Evolutionary conservation across 192 early-diverging fungal genomes (phyloP).

Genomic region (Diversispora eburnea): DNA sequence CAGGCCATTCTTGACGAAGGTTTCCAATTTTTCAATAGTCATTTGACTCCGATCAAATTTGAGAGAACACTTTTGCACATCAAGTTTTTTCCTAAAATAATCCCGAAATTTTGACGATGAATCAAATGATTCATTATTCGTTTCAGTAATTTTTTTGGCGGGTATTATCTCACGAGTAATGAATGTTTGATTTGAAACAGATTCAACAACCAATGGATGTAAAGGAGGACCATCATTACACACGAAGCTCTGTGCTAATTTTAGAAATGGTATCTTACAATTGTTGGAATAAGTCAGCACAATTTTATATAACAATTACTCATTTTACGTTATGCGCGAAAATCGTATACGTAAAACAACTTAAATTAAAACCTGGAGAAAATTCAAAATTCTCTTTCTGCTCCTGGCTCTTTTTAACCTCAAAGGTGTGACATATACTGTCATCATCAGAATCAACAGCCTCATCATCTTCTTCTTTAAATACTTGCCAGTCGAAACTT

Average conservation of each 20-base stretch:
- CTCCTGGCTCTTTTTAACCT: conserved; percentile 18
- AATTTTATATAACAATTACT: not conserved
- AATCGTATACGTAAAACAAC: not conserved
- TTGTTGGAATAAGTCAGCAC: not conserved
- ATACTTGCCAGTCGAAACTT: conserved; percentile 12
- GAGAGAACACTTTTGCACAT: conserved; percentile 17
- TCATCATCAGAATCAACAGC: not conserved
- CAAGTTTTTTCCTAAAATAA: conserved; percentile 14
- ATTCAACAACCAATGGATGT: conserved; percentile 16
- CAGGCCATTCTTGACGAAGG: conserved; percentile 11
- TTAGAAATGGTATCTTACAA: not conserved
- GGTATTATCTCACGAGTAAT: conserved; percentile 5
- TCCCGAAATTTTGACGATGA: not conserved
- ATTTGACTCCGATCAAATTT: not conserved
- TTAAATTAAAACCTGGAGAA: conserved; percentile 1
- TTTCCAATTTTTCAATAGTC: conserved; percentile 12
- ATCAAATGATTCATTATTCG: not conserved
- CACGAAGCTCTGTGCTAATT: not conserved
- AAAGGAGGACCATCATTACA: not conserved
- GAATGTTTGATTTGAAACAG: conserved; percentile 19
- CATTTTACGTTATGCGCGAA: not conserved
- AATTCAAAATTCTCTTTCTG: conserved; percentile 24
- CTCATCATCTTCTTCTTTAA: not conserved
- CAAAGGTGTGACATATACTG: conserved; percentile 8
- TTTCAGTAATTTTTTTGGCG: not conserved